These are phyloP conservation scores for Citrus australasica DNA, from an alignment of 345 rosid species.

Conservation along the genomic window DNA sequence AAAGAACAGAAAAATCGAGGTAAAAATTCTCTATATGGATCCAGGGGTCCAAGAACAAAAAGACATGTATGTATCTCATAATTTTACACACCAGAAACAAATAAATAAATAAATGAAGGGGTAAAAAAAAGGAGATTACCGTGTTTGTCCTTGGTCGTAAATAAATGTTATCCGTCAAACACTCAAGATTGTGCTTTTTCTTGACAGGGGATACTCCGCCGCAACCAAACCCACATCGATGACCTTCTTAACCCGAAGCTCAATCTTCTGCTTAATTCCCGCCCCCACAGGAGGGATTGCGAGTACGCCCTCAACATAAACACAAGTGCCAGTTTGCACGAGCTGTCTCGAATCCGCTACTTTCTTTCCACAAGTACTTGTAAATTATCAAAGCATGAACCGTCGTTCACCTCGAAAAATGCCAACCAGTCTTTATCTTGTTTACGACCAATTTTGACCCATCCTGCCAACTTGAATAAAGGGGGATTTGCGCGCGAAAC, in stretches of 20 bases:
- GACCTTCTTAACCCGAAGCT: conserved; percentile 69
- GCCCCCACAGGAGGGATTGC: conserved; percentile 68
- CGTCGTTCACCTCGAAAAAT: conserved; percentile 82
- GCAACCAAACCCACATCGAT: conserved; percentile 59
- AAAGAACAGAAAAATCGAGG: too few species aligned
- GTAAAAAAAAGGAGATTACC: conserved; percentile 19
- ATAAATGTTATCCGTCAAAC: conserved; percentile 69
- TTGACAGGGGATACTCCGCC: conserved; percentile 74
- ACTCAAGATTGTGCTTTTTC: conserved; percentile 73
- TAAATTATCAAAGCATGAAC: conserved; percentile 76
- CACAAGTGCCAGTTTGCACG: conserved; percentile 76
- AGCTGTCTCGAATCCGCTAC: conserved; percentile 58
- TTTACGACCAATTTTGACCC: conserved; percentile 89
- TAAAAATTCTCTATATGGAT: too few species aligned
- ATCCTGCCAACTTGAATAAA: conserved; percentile 38
- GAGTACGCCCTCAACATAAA: conserved; percentile 65
- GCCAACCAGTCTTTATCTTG: conserved; percentile 85
- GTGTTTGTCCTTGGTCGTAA: conserved; percentile 77
- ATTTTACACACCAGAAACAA: too few species aligned
- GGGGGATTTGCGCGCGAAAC: too few species aligned
- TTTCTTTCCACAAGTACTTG: conserved; percentile 69
- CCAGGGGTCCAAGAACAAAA: too few species aligned
- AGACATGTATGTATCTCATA: too few species aligned
- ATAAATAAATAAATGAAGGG: too few species aligned
- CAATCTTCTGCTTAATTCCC: conserved; percentile 56